Evolutionary conservation across 2,329 filamentous ascomycete genomes (phyloP), one percentile per base, ranked within the genome.

Genomic region (Cladosporium phlei): DNA sequence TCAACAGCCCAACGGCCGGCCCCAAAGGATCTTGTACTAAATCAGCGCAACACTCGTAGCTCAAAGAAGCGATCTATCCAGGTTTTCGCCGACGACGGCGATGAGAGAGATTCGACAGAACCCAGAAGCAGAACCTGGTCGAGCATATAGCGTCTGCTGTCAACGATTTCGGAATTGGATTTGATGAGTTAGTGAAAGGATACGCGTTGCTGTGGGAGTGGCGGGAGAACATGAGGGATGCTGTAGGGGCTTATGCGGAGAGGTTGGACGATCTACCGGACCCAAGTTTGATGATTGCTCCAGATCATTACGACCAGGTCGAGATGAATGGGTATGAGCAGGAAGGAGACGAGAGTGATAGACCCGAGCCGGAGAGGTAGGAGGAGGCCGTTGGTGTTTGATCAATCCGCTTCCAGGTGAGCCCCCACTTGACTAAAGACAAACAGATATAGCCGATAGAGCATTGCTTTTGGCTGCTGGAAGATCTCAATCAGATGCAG

Each of bases 61-160:
- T 10, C 11, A 12, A 37, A 37, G 8, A 37, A 37, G 20, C 19
- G 20, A 24, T n/a, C 11, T 4, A 22, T 37, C 20, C 2, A 37
- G 2, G 19, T 22, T 5, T 4, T n/a, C 11, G 17, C 34, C 2
- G 19, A n/a, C 11, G 21, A 12, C 9, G 7, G 20, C 34, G 20
- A 20, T 11, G 20, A 19, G 34, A 11, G 34, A 37, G 34, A 37
- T 20, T 5, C 19, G 34, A n/a, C 34, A n/a, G 19, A 37, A 24
- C 3, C 34, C 14, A 19, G 16, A 38, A 10, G 17, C 30, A 46
- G 11, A 47, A 47, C n/a, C 24, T 42, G 14, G 30, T 47, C n/a
- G 35, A 43, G n/a, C 24, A 29, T 10, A 30, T 50, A 7, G 27
- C 39, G 6, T 5, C 30, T 25, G 38, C 37, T 24, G 42, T 50